Evolutionary conservation across 2,329 filamentous ascomycete species (phyloP).

Genomic region (Claviceps humidiphila): DNA sequence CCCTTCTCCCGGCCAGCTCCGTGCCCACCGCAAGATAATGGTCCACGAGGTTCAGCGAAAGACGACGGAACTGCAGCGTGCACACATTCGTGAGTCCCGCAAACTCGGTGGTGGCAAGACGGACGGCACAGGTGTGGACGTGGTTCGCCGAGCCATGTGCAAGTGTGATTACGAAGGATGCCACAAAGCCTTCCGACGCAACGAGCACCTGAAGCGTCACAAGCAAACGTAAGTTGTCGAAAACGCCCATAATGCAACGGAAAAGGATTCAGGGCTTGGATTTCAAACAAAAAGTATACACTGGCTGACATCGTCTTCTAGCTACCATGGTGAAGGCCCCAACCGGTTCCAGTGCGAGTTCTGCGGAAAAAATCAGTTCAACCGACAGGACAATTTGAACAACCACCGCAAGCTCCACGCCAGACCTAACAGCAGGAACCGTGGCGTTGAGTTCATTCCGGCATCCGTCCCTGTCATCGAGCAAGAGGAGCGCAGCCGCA

Average conservation of each 20-base stretch:
- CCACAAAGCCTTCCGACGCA: slow-evolving; percentile 35
- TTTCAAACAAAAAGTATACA: not conserved
- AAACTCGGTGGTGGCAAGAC: slow-evolving; percentile 16
- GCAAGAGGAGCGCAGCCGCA: slow-evolving; percentile 26
- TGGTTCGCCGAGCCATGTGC: slow-evolving; percentile 27
- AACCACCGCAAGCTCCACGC: slow-evolving; percentile 29
- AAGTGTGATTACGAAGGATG: slow-evolving; percentile 34
- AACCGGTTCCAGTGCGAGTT: slow-evolving; percentile 28
- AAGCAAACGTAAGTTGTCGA: slow-evolving; percentile 30
- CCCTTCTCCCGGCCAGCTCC: slow-evolving; percentile 20
- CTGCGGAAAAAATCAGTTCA: slow-evolving; percentile 29
- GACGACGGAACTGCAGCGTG: slow-evolving; percentile 29
- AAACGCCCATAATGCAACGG: no score
- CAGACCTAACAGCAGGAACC: slow-evolving; percentile 25
- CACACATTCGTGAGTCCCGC: slow-evolving; percentile 22
- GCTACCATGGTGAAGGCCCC: slow-evolving; percentile 25
- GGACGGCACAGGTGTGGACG: slow-evolving; percentile 19
- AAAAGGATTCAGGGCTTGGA: no score
- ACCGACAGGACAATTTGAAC: slow-evolving; percentile 28
- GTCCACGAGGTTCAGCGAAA: slow-evolving; percentile 30
- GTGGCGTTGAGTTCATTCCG: slow-evolving; percentile 26
- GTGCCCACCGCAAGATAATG: slow-evolving; percentile 26
- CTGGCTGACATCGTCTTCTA: slow-evolving; percentile 4
- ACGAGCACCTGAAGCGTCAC: slow-evolving; percentile 44
- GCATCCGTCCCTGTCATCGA: slow-evolving; percentile 27